A percentile compares a stretch with the other conserved stretches of the same genome.
phyloP scores from a whole-genome alignment of 1,284 basidiomycete species.

The Exobasidium cylindrosporum region DNA sequence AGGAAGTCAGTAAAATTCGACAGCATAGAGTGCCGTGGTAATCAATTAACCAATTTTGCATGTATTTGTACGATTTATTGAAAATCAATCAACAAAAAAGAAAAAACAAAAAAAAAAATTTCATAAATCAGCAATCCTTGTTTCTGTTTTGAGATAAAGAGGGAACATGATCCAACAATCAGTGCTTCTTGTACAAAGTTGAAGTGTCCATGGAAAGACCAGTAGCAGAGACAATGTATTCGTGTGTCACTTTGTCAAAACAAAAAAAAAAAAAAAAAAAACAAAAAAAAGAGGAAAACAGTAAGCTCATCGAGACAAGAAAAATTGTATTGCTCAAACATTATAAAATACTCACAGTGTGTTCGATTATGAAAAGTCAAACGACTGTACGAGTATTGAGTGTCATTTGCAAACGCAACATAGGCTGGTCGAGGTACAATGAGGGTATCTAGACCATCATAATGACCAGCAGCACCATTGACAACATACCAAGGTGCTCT shows the following conservation, averaged over 20 bases:
- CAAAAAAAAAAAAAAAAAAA: neutral
- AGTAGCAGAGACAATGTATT: constrained; percentile 26
- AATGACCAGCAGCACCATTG: constrained; percentile 54
- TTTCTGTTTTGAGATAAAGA: too few species aligned
- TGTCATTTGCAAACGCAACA: constrained; percentile 41
- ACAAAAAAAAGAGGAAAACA: neutral
- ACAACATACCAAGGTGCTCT: constrained; percentile 48
- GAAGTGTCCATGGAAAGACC: constrained; percentile 28
- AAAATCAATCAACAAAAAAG: too few species aligned
- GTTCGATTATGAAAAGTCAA: constrained; percentile 51
- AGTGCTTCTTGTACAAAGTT: constrained; percentile 23
- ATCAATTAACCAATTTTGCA: too few species aligned
- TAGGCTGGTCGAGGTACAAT: constrained; percentile 25
- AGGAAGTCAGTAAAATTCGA: constrained; percentile 36
- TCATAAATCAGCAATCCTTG: too few species aligned
- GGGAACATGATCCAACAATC: neutral
- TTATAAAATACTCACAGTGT: constrained; percentile 22
- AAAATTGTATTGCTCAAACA: too few species aligned
- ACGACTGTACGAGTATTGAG: constrained; percentile 42
- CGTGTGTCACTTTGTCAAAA: constrained; percentile 15
- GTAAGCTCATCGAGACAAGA: neutral
- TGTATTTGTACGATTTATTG: too few species aligned
- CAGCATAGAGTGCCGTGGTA: constrained; percentile 18
- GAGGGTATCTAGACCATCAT: constrained; percentile 38
- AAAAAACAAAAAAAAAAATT: too few species aligned